These are phyloP conservation scores for Sanghuangporus baumii DNA, from an alignment of 1,284 basidiomycete species.

Conservation along the genomic window DNA sequence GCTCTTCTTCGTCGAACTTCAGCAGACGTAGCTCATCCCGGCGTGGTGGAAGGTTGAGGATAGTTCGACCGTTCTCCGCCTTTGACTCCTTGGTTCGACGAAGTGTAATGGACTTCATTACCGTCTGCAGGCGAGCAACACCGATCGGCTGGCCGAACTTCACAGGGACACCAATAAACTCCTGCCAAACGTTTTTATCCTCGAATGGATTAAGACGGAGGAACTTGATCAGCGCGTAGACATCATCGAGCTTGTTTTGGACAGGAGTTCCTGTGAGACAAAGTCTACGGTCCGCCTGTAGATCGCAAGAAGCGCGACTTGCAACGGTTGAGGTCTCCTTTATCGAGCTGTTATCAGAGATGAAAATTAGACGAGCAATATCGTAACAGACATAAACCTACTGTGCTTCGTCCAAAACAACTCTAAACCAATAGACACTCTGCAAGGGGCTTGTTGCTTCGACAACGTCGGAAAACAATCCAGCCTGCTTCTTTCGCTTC, in stretches of 20 bases:
- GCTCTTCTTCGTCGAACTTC: slow-evolving; percentile 80
- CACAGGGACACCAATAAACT: slow-evolving; percentile 87
- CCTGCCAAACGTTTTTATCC: slow-evolving; percentile 90
- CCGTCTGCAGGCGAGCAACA: slow-evolving; percentile 88
- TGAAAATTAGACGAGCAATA: neutral
- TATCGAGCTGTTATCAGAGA: slow-evolving; percentile 68
- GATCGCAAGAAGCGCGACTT: slow-evolving; percentile 91
- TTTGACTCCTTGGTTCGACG: slow-evolving; percentile 93
- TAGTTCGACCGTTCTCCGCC: slow-evolving; percentile 74
- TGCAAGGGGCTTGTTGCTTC: slow-evolving; percentile 87
- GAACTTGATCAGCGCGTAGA: slow-evolving; percentile 96
- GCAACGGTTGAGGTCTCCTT: slow-evolving; percentile 94
- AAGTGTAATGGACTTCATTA: slow-evolving; percentile 96
- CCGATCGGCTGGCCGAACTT: slow-evolving; percentile 91
- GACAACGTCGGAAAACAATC: slow-evolving; percentile 36
- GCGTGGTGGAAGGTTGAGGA: slow-evolving; percentile 85
- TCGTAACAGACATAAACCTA: slow-evolving; percentile 37
- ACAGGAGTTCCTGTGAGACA: slow-evolving; percentile 97
- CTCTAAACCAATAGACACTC: slow-evolving; percentile 94
- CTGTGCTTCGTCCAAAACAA: slow-evolving; percentile 98
- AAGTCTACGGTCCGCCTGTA: slow-evolving; percentile 88
- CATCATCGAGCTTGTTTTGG: slow-evolving; percentile 97
- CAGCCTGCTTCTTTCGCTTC: slow-evolving; percentile 63
- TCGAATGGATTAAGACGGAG: slow-evolving; percentile 89
- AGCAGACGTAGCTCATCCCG: slow-evolving; percentile 82